Percentiles rank a stretch among this genome's conserved stretches.
Evolutionary conservation across 129 eudicot species (phyloP).

Genomic region (Flaveria bidentis): DNA sequence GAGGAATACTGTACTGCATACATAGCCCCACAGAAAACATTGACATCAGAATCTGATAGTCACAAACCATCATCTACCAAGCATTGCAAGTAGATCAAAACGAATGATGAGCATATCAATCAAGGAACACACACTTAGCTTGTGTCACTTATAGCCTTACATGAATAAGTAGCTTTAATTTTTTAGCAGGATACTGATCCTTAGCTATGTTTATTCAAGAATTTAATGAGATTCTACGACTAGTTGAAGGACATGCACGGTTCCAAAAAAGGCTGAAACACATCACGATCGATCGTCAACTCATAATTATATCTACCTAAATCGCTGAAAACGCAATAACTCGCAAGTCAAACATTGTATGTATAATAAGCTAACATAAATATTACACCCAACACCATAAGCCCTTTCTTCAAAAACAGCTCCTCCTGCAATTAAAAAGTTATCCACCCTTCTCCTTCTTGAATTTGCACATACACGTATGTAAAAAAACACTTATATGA

Average conservation of each 20-base stretch:
- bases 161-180: no score
- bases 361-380: no score
- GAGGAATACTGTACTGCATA: not conserved
- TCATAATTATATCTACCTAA: not conserved
- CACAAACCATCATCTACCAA: conserved; percentile 12
- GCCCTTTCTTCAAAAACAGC: not conserved
- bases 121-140: not conserved
- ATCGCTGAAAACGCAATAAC: not conserved
- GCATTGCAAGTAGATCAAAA: not conserved
- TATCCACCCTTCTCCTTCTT: no score
- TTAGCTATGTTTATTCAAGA: conserved; percentile 6
- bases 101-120: not conserved
- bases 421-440: not conserved
- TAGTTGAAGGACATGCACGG: not conserved
- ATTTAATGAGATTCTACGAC: not conserved
- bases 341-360: not conserved
- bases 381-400: not conserved
- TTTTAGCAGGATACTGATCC: not conserved
- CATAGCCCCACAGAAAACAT: conserved; percentile 6
- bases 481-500: no score
- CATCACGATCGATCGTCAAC: not conserved
- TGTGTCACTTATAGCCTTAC: not conserved
- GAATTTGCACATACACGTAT: no score
- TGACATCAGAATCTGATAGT: conserved; percentile 10
- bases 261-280: not conserved